Conservation (phyloP, 2,329 filamentous ascomycete genomes). For the Fusarium sp. region DNA sequence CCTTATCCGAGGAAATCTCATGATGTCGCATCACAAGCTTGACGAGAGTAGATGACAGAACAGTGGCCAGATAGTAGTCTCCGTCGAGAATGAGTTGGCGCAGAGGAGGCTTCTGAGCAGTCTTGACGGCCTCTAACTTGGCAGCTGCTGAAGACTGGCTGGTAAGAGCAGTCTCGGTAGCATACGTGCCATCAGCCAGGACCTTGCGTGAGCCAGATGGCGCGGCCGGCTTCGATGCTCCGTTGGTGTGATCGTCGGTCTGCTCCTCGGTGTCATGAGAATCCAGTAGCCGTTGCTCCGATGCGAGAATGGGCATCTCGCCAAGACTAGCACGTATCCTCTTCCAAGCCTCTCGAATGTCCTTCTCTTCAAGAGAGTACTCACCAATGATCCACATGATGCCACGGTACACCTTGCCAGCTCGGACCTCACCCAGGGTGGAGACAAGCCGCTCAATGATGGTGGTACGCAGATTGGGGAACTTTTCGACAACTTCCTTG, state of each 20-base stretch:
- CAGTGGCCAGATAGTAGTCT: constrained; percentile 94
- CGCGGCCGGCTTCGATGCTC: constrained; percentile 77
- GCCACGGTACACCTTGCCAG: constrained; percentile 96
- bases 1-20: constrained; percentile 86
- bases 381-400: constrained; percentile 98
- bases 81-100: constrained; percentile 95
- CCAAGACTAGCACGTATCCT: constrained; percentile 91
- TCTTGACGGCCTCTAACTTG: constrained; percentile 94
- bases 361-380: constrained; percentile 91
- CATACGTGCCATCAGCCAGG: constrained; percentile 95
- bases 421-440: constrained; percentile 90
- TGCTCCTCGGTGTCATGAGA: constrained; percentile 79
- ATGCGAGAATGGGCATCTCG: constrained; percentile 95
- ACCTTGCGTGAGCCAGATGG: constrained; percentile 90
- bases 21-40: constrained; percentile 98
- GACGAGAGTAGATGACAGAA: constrained; percentile 93
- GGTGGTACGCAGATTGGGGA: constrained; percentile 85
- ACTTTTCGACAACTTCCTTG: constrained; percentile 98
- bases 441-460: constrained; percentile 91
- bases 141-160: constrained; percentile 90
- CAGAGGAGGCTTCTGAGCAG: constrained; percentile 94
- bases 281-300: constrained; percentile 90
- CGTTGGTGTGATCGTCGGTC: constrained; percentile 76
- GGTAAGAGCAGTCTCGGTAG: constrained; percentile 94
- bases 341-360: constrained; percentile 97